Evolutionary conservation across 2,329 filamentous ascomycete species (phyloP).

Genomic region (Talaromyces islandicus): DNA sequence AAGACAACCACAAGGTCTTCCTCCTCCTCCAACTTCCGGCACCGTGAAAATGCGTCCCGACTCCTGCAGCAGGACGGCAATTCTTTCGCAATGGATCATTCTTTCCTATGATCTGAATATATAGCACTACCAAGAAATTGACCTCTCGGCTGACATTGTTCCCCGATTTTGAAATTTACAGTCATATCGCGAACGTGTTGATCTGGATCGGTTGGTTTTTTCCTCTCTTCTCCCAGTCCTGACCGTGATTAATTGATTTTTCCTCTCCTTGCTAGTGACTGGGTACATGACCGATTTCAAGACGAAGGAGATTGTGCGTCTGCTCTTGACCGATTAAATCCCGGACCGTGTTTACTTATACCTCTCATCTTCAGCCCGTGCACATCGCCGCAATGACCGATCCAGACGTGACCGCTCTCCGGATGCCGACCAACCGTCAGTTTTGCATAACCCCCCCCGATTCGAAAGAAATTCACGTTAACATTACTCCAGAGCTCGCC

Average conservation of each 20-base stretch:
- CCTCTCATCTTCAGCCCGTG: constrained; percentile 28
- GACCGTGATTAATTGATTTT: background rate
- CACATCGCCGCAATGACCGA: constrained; percentile 39
- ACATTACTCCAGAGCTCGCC: constrained; percentile 55
- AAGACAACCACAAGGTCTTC: constrained; percentile 31
- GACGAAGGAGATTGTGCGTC: constrained; percentile 55
- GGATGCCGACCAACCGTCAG: constrained; percentile 31
- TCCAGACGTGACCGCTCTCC: constrained; percentile 28
- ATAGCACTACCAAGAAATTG: constrained; percentile 15
- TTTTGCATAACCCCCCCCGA: background rate
- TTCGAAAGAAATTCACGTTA: constrained; percentile 18
- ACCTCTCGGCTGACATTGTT: constrained; percentile 40
- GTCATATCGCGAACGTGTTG: constrained; percentile 40
- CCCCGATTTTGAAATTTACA: constrained; percentile 32
- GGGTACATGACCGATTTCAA: constrained; percentile 89
- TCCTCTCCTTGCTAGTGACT: constrained; percentile 56
- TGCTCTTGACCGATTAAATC: constrained; percentile 1
- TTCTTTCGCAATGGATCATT: constrained; percentile 15
- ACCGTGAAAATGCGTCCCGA: constrained; percentile 25
- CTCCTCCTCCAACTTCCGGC: constrained; percentile 34
- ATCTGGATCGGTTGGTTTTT: constrained; percentile 38
- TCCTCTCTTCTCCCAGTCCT: constrained; percentile 10
- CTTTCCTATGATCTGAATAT: constrained; percentile 15
- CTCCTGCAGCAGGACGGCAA: background rate
- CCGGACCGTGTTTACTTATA: constrained; percentile 15